Evolutionary conservation across 2,329 filamentous ascomycete species (phyloP).

Genomic region (Monilinia aucupariae): DNA sequence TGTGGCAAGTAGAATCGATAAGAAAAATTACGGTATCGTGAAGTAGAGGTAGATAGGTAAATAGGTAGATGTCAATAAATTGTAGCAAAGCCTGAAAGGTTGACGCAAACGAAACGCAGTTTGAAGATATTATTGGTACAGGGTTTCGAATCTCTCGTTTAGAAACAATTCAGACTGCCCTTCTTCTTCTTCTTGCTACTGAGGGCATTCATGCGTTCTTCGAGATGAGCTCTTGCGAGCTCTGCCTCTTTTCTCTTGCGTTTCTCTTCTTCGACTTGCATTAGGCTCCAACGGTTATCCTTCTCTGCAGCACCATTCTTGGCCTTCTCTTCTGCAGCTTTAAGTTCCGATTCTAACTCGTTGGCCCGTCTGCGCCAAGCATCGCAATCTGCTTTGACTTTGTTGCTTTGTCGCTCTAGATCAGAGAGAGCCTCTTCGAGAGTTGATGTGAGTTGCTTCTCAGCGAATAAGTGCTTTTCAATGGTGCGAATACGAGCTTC

Average conservation of each 20-base stretch:
- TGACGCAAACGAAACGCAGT: background rate
- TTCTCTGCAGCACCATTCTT: slow-evolving; percentile 33
- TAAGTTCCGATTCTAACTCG: slow-evolving; percentile 42
- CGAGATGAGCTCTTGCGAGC: slow-evolving; percentile 78
- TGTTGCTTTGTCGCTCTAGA: slow-evolving; percentile 84
- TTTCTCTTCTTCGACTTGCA: slow-evolving; percentile 93
- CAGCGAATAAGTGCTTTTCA: slow-evolving; percentile 91
- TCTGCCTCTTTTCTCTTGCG: slow-evolving; percentile 89
- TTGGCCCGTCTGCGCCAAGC: slow-evolving; percentile 81
- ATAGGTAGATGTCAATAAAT: background rate
- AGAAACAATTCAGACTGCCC: slow-evolving; percentile 90
- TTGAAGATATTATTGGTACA: background rate
- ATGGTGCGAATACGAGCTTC: slow-evolving; percentile 92
- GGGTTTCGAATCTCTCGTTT: slow-evolving; percentile 19
- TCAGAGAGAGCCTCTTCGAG: slow-evolving; percentile 94
- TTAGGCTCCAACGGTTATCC: slow-evolving; percentile 61
- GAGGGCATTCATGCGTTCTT: slow-evolving; percentile 90
- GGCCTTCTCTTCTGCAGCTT: slow-evolving; percentile 48
- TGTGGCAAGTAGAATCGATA: background rate
- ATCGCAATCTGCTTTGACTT: slow-evolving; percentile 85
- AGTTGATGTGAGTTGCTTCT: slow-evolving; percentile 92
- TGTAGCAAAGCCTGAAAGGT: background rate
- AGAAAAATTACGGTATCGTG: slow-evolving; percentile 11
- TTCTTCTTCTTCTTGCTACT: slow-evolving; percentile 73
- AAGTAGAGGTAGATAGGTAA: background rate